Evolutionary conservation across 805 yeast genomes (phyloP).

Genomic region (Dipodascopsis tothii): DNA sequence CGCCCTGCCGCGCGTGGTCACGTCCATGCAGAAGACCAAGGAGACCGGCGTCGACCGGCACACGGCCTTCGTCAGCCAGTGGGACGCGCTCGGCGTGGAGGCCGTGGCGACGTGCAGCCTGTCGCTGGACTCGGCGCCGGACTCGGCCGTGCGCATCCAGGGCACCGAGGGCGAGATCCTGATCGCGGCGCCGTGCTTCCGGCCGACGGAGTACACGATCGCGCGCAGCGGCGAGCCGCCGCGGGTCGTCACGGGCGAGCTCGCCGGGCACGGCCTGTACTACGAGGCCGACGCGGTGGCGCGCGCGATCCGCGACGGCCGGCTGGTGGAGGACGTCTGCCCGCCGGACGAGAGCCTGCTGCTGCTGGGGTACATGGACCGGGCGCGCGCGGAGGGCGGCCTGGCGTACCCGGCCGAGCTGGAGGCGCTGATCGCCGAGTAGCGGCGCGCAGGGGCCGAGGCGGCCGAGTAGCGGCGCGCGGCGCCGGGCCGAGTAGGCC

Average conservation of each 20-base stretch:
- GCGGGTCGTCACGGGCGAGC: constrained; percentile 1
- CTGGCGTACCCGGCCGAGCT: constrained; percentile 37
- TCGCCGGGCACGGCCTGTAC: constrained; percentile 39
- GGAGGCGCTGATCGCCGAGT: no score
- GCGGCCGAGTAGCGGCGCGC: no score
- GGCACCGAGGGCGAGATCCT: constrained; percentile 13
- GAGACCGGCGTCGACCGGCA: constrained; percentile 7
- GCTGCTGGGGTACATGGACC: constrained; percentile 45
- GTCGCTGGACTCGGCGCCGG: constrained; percentile 7
- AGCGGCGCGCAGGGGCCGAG: no score
- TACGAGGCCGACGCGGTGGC: constrained; percentile 53
- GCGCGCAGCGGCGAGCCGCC: constrained; percentile 1
- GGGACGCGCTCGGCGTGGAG: constrained; percentile 8
- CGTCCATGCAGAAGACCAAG: neutral
- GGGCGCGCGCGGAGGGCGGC: constrained; percentile 39
- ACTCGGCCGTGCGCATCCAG: constrained; percentile 13
- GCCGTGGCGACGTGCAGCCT: constrained; percentile 8
- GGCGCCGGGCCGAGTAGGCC: no score
- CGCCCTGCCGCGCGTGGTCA: constrained; percentile 3
- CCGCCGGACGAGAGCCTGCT: constrained; percentile 43
- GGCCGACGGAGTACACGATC: constrained; percentile 9
- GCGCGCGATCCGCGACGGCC: constrained; percentile 37
- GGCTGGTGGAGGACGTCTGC: constrained; percentile 33
- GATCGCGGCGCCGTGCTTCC: constrained; percentile 9
- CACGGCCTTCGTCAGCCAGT: constrained; percentile 7